phyloP scores from a whole-genome alignment of 768 basidiomycete genomes.

The Trametes meyenii region DNA sequence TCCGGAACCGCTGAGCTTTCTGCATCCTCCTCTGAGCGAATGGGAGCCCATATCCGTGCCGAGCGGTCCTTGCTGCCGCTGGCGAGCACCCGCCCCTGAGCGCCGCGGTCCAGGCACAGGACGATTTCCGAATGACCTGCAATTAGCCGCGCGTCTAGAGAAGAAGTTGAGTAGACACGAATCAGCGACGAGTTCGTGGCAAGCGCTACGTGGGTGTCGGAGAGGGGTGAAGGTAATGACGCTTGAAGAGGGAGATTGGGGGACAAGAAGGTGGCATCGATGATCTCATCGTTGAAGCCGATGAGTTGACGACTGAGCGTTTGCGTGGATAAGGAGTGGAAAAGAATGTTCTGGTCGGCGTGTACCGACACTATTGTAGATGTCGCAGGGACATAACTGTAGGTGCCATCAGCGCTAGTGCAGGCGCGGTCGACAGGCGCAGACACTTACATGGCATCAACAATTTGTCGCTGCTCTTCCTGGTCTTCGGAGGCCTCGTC shows the following conservation, averaged over 20 bases:
- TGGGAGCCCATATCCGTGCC: slow-evolving; percentile 77
- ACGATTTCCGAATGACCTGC: slow-evolving; percentile 93
- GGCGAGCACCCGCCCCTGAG: slow-evolving; percentile 72
- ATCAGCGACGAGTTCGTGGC: slow-evolving; percentile 98
- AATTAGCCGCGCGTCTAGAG: slow-evolving; percentile 83
- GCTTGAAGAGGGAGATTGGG: slow-evolving; percentile 35
- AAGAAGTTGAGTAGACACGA: slow-evolving; percentile 78
- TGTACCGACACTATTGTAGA: slow-evolving; percentile 81
- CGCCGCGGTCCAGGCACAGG: slow-evolving; percentile 74
- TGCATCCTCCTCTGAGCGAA: not conserved
- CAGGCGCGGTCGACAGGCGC: not conserved
- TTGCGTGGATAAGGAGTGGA: slow-evolving; percentile 75
- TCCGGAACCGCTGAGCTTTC: slow-evolving; percentile 29
- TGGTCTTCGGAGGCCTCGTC: slow-evolving; percentile 52
- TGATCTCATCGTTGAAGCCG: slow-evolving; percentile 98
- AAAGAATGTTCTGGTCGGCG: slow-evolving; percentile 96
- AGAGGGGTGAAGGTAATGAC: slow-evolving; percentile 26
- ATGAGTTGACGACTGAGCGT: slow-evolving; percentile 79
- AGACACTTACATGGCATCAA: slow-evolving; percentile 74
- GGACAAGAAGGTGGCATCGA: slow-evolving; percentile 81
- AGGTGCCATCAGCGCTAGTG: not conserved
- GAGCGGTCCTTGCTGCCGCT: slow-evolving; percentile 93
- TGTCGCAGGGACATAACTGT: slow-evolving; percentile 67
- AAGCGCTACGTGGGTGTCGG: slow-evolving; percentile 81
- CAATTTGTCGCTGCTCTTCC: slow-evolving; percentile 84